A percentile compares a stretch with the other conserved stretches of the same genome.
phyloP scores from a whole-genome alignment of 108 stramenopile species.

The Pseudonitzschia delicatissima region DNA sequence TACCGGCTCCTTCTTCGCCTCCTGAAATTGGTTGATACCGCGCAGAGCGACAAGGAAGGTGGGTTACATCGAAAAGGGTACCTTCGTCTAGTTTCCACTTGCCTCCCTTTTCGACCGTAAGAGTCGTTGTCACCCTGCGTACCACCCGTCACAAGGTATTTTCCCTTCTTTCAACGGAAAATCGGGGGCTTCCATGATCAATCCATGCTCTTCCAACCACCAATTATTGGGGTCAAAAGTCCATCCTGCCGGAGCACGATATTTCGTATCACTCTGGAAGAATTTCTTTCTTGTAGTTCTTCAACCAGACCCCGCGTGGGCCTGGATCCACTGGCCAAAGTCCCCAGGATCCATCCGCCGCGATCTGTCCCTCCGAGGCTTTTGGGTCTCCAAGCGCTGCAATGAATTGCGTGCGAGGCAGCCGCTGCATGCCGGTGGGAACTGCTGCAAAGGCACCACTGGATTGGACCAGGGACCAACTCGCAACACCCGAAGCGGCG shows the following conservation, averaged over 20 bases:
- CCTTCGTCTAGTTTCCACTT: slow-evolving; percentile 56
- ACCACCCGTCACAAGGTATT: slow-evolving; percentile 68
- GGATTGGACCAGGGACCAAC: slow-evolving; percentile 21
- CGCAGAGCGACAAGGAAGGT: slow-evolving; percentile 67
- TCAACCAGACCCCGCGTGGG: slow-evolving; percentile 75
- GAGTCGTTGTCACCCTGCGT: slow-evolving; percentile 45
- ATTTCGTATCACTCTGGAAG: slow-evolving; percentile 28
- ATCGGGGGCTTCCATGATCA: slow-evolving; percentile 62
- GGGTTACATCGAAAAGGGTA: slow-evolving; percentile 64
- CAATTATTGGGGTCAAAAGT: slow-evolving; percentile 68
- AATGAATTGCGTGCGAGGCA: slow-evolving; percentile 75
- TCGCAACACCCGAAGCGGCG: slow-evolving; percentile 36
- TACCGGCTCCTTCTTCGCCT: slow-evolving; percentile 16
- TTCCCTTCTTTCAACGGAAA: slow-evolving; percentile 51
- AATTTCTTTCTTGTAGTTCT: slow-evolving; percentile 49
- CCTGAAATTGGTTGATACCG: slow-evolving; percentile 36
- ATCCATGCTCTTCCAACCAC: slow-evolving; percentile 87
- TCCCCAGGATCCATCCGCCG: slow-evolving; percentile 65
- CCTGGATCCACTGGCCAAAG: slow-evolving; percentile 83
- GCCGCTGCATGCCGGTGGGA: slow-evolving; percentile 49
- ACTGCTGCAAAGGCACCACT: slow-evolving; percentile 36
- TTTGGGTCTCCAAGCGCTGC: slow-evolving; percentile 77
- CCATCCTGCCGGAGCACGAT: slow-evolving; percentile 79
- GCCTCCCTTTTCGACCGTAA: slow-evolving; percentile 44
- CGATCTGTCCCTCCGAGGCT: slow-evolving; percentile 35